Percentiles rank a stretch among this genome's conserved stretches.
These are phyloP conservation scores for Herpetomonas muscarum DNA, from an alignment of 208 protist genomes.

Conservation along the genomic window DNA sequence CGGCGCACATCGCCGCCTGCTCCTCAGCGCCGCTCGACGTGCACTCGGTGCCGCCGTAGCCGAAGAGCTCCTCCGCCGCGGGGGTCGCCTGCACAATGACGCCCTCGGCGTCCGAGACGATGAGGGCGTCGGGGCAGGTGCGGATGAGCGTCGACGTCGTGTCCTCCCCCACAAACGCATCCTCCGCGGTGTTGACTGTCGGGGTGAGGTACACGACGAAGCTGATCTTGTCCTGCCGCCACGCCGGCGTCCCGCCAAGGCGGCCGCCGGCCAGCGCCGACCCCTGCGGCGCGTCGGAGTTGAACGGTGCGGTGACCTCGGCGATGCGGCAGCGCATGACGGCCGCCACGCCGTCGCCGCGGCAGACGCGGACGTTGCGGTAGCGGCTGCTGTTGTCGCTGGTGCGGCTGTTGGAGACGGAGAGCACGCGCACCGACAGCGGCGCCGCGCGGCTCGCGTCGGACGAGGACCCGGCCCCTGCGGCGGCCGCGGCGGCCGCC, in stretches of 20 bases:
- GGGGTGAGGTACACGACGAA: not conserved
- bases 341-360: not conserved
- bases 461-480: not conserved
- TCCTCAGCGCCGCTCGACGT: slow-evolving; percentile 11
- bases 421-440: not conserved
- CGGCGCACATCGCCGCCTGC: not conserved
- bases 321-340: not conserved
- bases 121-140: slow-evolving; percentile 6
- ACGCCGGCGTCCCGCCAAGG: not conserved
- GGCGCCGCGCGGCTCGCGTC: not conserved
- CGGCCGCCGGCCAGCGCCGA: not conserved
- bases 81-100: slow-evolving; percentile 12
- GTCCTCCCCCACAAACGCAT: not conserved
- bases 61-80: slow-evolving; percentile 18
- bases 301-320: not conserved
- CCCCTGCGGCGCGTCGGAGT: too few relatives aligned
- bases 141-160: not conserved
- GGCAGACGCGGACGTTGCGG: not conserved
- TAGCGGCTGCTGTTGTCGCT: not conserved
- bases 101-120: slow-evolving; percentile 15
- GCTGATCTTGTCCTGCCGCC: not conserved
- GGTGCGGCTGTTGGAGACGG: not conserved
- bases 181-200: not conserved
- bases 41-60: slow-evolving; percentile 13
- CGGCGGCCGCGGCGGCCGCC: too few relatives aligned